phyloP scores from a whole-genome alignment of 2,329 filamentous ascomycete genomes.

The Diaporthe vexans region DNA sequence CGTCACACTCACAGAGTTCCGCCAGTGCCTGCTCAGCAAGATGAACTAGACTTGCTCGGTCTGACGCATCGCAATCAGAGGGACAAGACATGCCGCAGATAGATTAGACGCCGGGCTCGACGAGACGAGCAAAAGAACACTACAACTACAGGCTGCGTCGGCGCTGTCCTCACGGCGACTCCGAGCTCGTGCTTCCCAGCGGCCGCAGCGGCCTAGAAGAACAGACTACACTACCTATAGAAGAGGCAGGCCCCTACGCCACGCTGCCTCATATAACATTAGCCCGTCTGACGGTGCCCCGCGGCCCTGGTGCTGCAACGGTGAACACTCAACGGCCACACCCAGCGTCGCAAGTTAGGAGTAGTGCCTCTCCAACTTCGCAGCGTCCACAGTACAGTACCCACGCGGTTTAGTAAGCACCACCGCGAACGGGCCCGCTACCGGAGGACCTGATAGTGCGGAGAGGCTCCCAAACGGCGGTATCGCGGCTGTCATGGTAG shows the following conservation, averaged over 20 bases:
- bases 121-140: background rate
- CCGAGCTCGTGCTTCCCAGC: background rate
- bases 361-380: no score
- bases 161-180: background rate
- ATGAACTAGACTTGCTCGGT: slow-evolving; percentile 13
- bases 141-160: background rate
- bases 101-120: slow-evolving; percentile 10
- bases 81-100: background rate
- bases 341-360: no score
- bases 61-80: background rate
- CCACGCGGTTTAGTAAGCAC: slow-evolving; percentile 16
- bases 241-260: background rate
- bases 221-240: slow-evolving; percentile 12
- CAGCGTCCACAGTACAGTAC: no score
- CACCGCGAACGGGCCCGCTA: slow-evolving; percentile 29
- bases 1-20: slow-evolving; percentile 59
- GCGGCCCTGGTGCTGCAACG: slow-evolving; percentile 20
- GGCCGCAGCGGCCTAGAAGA: background rate
- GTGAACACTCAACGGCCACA: slow-evolving; percentile 7
- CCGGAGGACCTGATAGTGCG: slow-evolving; percentile 26
- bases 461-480: background rate
- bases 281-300: slow-evolving; percentile 30
- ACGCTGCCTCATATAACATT: slow-evolving; percentile 27
- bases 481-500: slow-evolving; percentile 19
- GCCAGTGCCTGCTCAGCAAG: slow-evolving; percentile 46